Base-by-base conservation (phyloP, 169 alveolate genomes). In the Cryptosporidium baileyi region DNA sequence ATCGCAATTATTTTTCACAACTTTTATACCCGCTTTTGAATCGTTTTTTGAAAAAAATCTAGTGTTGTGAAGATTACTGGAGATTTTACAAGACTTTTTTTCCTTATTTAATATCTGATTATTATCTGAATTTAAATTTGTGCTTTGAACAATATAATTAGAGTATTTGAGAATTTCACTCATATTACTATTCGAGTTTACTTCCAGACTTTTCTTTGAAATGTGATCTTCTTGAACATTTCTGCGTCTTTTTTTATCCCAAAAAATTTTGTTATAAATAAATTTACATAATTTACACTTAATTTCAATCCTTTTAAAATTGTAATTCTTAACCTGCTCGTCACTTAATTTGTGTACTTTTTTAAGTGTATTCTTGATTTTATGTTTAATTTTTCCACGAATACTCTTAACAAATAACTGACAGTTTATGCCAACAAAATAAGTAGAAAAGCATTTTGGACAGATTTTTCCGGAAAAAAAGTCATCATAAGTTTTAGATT, bases 381-480 rank as follows among this genome's bases (percentile, higher is more conserved):
- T 74, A 32, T 36, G 49, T 36, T 30, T 74, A n/a, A 4, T 13
- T 13, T 6, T 54, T 4, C 59, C 59, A 26, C 36, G 49, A 9
- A 74, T 34, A 74, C 54, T 6, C 57, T 54, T 74, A 3, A 57
- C 30, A 11, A 22, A 6, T 5, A 74, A 34, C 24, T 74, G 32
- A 51, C 74, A 54, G 24, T 74, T 74, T n/a, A 34, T 38, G 1
- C 85, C 85, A 0, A 57, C 9, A 36, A 74, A 0, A 54, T 38
- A 74, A 28, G 38, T 59, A 17, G 85, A 74, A 34, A 54, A 74
- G 36, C 85, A 74, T 11, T 40, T 51, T 13, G 74, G 65, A 30
- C 85, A 74, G 17, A 74, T 40, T 74, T 51, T 74, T 6, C 67
- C 67, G 15, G 67, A 57, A 43, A 74, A 74, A 51, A 54, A 74